phyloP scores from a whole-genome alignment of 2,329 filamentous ascomycete species.

The Talaromyces pinophilus region DNA sequence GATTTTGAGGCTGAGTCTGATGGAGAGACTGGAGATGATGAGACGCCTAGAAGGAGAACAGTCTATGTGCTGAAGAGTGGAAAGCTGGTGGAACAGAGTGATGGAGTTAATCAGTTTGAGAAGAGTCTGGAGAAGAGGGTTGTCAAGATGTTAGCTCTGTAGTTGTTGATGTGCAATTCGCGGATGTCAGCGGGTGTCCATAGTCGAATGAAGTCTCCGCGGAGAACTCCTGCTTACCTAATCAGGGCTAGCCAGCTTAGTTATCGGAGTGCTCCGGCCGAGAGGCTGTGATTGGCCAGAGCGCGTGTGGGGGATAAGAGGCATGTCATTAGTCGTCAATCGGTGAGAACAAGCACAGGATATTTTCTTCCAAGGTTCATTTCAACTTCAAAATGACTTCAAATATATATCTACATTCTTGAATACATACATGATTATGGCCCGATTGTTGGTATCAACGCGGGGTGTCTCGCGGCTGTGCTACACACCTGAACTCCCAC shows the following conservation, averaged over 20 bases:
- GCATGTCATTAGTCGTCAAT: not conserved
- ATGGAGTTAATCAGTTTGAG: constrained; percentile 68
- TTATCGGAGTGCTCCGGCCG: not conserved
- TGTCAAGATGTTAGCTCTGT: constrained; percentile 42
- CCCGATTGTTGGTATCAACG: not conserved
- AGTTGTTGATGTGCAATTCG: not conserved
- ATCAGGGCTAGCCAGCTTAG: not conserved
- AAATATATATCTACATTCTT: too few relatives aligned
- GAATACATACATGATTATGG: not conserved
- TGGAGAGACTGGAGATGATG: constrained; percentile 40
- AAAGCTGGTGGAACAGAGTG: constrained; percentile 56
- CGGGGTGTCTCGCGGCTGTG: constrained; percentile 1
- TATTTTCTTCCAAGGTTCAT: not conserved
- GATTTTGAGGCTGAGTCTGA: constrained; percentile 52
- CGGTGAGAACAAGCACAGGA: not conserved
- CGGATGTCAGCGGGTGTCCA: not conserved
- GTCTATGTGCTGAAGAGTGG: constrained; percentile 65
- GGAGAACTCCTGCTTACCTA: not conserved
- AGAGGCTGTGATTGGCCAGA: not conserved
- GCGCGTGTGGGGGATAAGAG: not conserved
- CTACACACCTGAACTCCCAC: not conserved
- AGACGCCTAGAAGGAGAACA: constrained; percentile 49
- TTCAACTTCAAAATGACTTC: not conserved
- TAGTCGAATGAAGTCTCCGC: not conserved
- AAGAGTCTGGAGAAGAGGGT: constrained; percentile 62